These are phyloP conservation scores for Vicia sativa DNA, from an alignment of 306 rosid genomes.

Conservation along the genomic window DNA sequence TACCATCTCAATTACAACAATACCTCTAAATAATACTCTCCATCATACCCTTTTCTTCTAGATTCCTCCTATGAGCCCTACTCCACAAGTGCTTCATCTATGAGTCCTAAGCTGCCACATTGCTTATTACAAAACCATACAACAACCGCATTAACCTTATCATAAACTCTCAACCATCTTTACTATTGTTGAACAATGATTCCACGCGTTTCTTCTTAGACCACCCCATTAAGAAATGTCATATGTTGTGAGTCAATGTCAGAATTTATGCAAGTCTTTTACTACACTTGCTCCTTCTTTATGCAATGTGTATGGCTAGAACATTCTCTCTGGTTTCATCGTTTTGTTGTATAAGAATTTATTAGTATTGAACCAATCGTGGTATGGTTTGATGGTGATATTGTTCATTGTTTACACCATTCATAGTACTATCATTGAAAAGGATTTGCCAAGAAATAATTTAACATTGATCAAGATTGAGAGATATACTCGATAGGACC, in stretches of 20 bases:
- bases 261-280: constrained; percentile 16
- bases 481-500: constrained; percentile 8
- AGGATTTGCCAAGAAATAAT: constrained; percentile 6
- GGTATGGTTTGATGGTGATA: constrained; percentile 26
- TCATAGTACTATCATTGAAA: constrained; percentile 34
- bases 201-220: constrained; percentile 47
- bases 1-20: too few species aligned
- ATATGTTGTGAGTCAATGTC: constrained; percentile 31
- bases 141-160: constrained; percentile 28
- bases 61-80: too few species aligned
- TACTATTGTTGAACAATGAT: constrained; percentile 31
- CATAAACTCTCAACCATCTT: constrained; percentile 14
- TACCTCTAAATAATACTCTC: too few species aligned
- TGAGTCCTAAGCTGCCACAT: constrained; percentile 50
- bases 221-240: constrained; percentile 40
- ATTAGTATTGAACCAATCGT: not conserved
- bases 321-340: constrained; percentile 30
- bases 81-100: not conserved
- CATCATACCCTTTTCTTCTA: not conserved
- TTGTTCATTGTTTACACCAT: constrained; percentile 1
- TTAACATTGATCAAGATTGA: constrained; percentile 21
- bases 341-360: constrained; percentile 5
- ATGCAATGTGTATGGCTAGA: constrained; percentile 18
- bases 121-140: constrained; percentile 29
- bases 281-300: not conserved